phyloP scores from a whole-genome alignment of 2,329 filamentous ascomycete species.

The Sporothrix pseudoabietina region DNA sequence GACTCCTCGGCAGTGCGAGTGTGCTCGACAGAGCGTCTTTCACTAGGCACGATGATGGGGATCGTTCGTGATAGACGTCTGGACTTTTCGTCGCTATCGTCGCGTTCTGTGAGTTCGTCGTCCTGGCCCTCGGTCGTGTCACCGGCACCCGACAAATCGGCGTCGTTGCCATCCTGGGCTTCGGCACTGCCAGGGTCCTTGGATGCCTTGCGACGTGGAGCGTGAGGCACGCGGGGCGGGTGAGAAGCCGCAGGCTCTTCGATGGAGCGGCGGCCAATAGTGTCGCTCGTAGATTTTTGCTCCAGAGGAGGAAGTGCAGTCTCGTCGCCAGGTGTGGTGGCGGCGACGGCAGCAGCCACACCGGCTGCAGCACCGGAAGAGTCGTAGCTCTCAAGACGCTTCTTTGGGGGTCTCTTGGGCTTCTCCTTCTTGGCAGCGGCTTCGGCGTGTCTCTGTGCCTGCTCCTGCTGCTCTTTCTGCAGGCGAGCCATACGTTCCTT shows the following conservation, averaged over 20 bases:
- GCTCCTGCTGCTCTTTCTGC: slow-evolving; percentile 91
- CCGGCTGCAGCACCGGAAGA: slow-evolving; percentile 19
- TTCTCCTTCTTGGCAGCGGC: slow-evolving; percentile 82
- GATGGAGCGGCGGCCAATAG: slow-evolving; percentile 52
- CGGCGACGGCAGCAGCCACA: slow-evolving; percentile 36
- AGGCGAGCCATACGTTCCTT: slow-evolving; percentile 94
- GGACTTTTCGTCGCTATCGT: slow-evolving; percentile 69
- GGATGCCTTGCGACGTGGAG: slow-evolving; percentile 57
- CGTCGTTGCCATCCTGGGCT: slow-evolving; percentile 63
- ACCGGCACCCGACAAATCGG: slow-evolving; percentile 65
- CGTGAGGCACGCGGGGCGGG: slow-evolving; percentile 45
- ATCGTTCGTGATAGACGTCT: slow-evolving; percentile 37
- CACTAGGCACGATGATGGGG: slow-evolving; percentile 27
- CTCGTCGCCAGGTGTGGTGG: slow-evolving; percentile 39
- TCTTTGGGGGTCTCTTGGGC: slow-evolving; percentile 76
- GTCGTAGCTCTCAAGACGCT: slow-evolving; percentile 56
- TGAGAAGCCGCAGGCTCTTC: slow-evolving; percentile 48
- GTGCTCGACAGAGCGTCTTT: slow-evolving; percentile 26
- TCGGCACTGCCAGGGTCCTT: slow-evolving; percentile 48
- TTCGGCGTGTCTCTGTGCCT: slow-evolving; percentile 79
- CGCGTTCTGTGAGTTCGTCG: slow-evolving; percentile 66
- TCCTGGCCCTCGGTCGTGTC: slow-evolving; percentile 64
- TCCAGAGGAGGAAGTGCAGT: slow-evolving; percentile 47
- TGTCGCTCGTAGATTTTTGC: slow-evolving; percentile 53
- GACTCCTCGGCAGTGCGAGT: slow-evolving; percentile 20